Percentiles rank a stretch among this genome's conserved stretches.
Conservation (phyloP, 2,329 filamentous ascomycete species). For the Parafenestella ontariensis region DNA sequence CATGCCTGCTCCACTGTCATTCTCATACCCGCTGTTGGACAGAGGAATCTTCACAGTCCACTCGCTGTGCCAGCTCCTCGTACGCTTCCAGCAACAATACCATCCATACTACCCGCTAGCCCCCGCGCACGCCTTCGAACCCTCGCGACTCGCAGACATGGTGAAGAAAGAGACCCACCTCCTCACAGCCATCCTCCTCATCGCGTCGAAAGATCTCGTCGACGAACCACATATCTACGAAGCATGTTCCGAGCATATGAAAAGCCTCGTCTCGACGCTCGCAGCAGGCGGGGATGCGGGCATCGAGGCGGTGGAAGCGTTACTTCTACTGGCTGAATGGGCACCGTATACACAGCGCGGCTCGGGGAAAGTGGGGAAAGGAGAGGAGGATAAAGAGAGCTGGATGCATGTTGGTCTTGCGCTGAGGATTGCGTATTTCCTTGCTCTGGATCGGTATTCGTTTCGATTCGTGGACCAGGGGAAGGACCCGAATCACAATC, state of each 20-base stretch:
- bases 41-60: conserved; percentile 52
- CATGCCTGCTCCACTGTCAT: conserved; percentile 41
- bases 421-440: conserved; percentile 72
- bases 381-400: conserved; percentile 75
- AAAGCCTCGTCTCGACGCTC: conserved; percentile 70
- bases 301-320: conserved; percentile 73
- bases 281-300: conserved; percentile 71
- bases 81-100: conserved; percentile 69
- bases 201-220: conserved; percentile 74
- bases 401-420: conserved; percentile 81
- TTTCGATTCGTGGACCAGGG: conserved; percentile 67
- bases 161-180: conserved; percentile 70
- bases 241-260: conserved; percentile 73
- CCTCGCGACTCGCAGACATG: conserved; percentile 61
- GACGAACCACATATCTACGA: conserved; percentile 69
- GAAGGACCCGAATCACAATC: conserved; percentile 66
- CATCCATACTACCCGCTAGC: conserved; percentile 75
- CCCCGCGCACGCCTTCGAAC: conserved; percentile 65
- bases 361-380: conserved; percentile 70
- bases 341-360: conserved; percentile 70
- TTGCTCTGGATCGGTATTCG: conserved; percentile 72
- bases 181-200: conserved; percentile 72
- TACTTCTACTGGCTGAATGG: conserved; percentile 76
- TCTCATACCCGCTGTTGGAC: conserved; percentile 53
- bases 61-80: conserved; percentile 60